phyloP scores from a whole-genome alignment of 2,329 filamentous ascomycete species.

The Stromatinia cepivora region DNA sequence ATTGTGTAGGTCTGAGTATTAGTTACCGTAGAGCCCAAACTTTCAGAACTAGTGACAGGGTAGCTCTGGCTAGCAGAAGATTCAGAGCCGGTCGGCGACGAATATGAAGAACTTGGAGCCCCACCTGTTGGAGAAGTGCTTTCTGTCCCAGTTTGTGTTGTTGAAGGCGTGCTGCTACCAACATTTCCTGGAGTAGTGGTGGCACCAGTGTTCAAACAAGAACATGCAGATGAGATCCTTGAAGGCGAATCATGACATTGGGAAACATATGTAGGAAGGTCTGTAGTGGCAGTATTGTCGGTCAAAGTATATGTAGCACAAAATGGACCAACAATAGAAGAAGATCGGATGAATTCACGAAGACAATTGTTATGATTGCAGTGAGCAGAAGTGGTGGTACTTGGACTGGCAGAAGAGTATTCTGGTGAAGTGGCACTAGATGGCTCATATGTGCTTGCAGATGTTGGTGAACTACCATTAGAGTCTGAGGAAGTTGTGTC shows the following conservation, averaged over 20 bases:
- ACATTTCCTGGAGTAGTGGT: conserved; percentile 8
- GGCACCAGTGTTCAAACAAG: conserved; percentile 27
- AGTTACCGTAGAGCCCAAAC: background rate
- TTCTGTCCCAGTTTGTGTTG: background rate
- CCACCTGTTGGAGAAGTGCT: background rate
- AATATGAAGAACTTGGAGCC: conserved; percentile 7
- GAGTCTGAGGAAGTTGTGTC: background rate
- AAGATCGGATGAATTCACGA: conserved; percentile 32
- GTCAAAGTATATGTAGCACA: conserved; percentile 36
- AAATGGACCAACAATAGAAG: conserved; percentile 28
- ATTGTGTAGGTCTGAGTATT: conserved; percentile 6
- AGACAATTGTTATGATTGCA: conserved; percentile 36
- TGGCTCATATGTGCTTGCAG: background rate
- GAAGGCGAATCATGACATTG: conserved; percentile 31
- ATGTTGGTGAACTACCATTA: background rate
- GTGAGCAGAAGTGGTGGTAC: conserved; percentile 19
- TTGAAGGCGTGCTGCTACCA: conserved; percentile 7
- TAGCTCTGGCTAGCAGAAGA: conserved; percentile 20
- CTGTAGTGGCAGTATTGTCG: conserved; percentile 28
- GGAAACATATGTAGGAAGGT: conserved; percentile 34
- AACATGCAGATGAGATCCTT: conserved; percentile 35
- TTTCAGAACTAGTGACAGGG: background rate
- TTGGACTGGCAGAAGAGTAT: conserved; percentile 5
- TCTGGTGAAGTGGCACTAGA: conserved; percentile 10
- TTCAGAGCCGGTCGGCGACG: background rate